These are phyloP conservation scores for Colletotrichum salicis DNA, from an alignment of 2,329 filamentous ascomycete species.

Conservation along the genomic window DNA sequence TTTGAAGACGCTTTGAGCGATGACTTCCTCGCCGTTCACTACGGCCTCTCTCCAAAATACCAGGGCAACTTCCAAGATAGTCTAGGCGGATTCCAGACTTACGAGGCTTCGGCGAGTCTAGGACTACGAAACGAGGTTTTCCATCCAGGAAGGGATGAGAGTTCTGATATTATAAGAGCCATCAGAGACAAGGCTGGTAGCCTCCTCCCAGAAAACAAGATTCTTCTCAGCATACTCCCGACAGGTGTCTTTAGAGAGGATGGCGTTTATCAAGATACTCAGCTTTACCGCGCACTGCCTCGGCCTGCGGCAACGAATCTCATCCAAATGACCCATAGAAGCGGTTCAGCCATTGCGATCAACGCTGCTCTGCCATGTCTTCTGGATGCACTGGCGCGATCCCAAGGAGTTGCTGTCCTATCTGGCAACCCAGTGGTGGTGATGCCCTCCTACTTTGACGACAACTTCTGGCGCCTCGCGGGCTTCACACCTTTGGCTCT, in stretches of 20 bases:
- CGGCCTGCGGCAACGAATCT: conserved; percentile 75
- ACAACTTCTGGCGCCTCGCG: conserved; percentile 92
- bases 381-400: conserved; percentile 85
- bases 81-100: conserved; percentile 95
- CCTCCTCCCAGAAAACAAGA: conserved; percentile 82
- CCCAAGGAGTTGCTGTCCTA: conserved; percentile 83
- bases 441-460: conserved; percentile 85
- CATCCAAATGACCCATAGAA: conserved; percentile 75
- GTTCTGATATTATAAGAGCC: conserved; percentile 89
- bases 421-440: conserved; percentile 85
- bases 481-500: conserved; percentile 88
- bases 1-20: conserved; percentile 90
- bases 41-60: conserved; percentile 88
- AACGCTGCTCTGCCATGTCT: conserved; percentile 90
- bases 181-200: conserved; percentile 86
- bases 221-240: conserved; percentile 86
- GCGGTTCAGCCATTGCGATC: conserved; percentile 82
- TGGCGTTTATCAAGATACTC: conserved; percentile 80
- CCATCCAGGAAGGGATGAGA: conserved; percentile 88
- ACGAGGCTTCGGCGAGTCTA: conserved; percentile 88
- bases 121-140: conserved; percentile 92
- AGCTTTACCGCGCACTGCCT: conserved; percentile 80
- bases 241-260: conserved; percentile 84
- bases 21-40: conserved; percentile 90
- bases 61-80: conserved; percentile 97